Base-by-base conservation (phyloP, 2,329 filamentous ascomycete species). In the Fusarium haematococcum region DNA sequence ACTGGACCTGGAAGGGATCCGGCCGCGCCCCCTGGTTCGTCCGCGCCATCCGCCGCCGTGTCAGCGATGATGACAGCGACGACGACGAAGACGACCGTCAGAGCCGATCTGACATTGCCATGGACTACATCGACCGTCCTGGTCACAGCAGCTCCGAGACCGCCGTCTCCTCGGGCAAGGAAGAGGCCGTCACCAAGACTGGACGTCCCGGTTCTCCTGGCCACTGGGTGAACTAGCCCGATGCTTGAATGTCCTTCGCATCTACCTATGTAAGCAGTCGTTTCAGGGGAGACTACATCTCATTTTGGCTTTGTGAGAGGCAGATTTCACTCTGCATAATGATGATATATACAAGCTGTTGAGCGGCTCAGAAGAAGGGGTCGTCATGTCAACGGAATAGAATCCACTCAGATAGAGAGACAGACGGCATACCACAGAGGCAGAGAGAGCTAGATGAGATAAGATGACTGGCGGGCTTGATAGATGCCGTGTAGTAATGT, bases 1-100 rank as follows among this genome's bases (percentile, higher is more conserved):
- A 88, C 75, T 89, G 88, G 88, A 86, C 87, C 2, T 88, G 86
- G 87, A 86, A 85, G 71, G 85, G 86, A 4, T 80, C 81, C 1
- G 87, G 87, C 5, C 83, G 83, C 4, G 82, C 85, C 48, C 87
- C 87, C 0, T 88, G 86, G 84, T 84, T 87, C 67, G 79, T 88
- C 43, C 83, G 86, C 7, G 83, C 83, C 4, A 77, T 82, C 13
- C 76, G 77, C 7, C 71, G 65, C 52, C 71, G 66, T 50, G 68
- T 33, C 57, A 48, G 43, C 5, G 32, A 64, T 6, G 23, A 37
- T 2, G 52, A 69, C 6, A 56, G 50, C 16, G 45, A 32, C 8
- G 73, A 75, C 9, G 60, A 63, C 5, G 35, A 27, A 4, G 71
- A 78, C 5, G 64, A 65, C 14, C 72, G 72, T 25, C 63, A 58